These are phyloP conservation scores for Heritiera littoralis DNA, from an alignment of 345 rosid genomes.

Conservation along the genomic window DNA sequence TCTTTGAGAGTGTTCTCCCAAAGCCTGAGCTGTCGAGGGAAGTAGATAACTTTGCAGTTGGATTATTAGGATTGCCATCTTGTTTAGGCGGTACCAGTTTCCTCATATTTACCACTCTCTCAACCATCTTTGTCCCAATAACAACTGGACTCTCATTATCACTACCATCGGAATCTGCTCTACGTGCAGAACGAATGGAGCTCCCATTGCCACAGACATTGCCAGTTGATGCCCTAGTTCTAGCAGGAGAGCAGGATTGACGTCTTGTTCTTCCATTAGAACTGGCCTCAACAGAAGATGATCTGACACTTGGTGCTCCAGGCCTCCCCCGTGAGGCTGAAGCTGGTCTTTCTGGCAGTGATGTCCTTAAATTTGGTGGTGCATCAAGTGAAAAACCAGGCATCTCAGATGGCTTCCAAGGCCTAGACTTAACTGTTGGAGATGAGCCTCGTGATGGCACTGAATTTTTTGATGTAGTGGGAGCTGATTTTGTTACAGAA, in stretches of 20 bases:
- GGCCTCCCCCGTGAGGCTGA: conserved; percentile 70
- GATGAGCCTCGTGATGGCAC: conserved; percentile 60
- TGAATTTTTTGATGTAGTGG: conserved; percentile 32
- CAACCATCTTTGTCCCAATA: conserved; percentile 82
- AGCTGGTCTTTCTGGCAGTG: conserved; percentile 50
- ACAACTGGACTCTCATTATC: conserved; percentile 72
- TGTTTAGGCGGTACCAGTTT: conserved; percentile 73
- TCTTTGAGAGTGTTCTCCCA: conserved; percentile 74
- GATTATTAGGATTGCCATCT: conserved; percentile 40
- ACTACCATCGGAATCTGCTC: conserved; percentile 41
- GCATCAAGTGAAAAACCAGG: conserved; percentile 63
- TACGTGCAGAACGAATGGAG: conserved; percentile 43
- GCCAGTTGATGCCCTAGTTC: conserved; percentile 54
- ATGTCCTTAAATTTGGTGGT: conserved; percentile 61
- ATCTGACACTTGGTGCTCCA: conserved; percentile 40
- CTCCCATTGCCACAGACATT: conserved; percentile 34
- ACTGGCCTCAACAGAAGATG: conserved; percentile 48
- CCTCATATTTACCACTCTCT: conserved; percentile 87
- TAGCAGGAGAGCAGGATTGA: conserved; percentile 72
- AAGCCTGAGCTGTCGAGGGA: conserved; percentile 63
- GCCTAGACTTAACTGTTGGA: conserved; percentile 55
- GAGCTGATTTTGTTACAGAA: conserved; percentile 48
- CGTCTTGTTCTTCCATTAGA: conserved; percentile 48
- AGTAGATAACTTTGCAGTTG: conserved; percentile 48
- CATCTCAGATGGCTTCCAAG: conserved; percentile 33